phyloP scores from a whole-genome alignment of 352 stramenopile species.

The Pythium volutum region DNA sequence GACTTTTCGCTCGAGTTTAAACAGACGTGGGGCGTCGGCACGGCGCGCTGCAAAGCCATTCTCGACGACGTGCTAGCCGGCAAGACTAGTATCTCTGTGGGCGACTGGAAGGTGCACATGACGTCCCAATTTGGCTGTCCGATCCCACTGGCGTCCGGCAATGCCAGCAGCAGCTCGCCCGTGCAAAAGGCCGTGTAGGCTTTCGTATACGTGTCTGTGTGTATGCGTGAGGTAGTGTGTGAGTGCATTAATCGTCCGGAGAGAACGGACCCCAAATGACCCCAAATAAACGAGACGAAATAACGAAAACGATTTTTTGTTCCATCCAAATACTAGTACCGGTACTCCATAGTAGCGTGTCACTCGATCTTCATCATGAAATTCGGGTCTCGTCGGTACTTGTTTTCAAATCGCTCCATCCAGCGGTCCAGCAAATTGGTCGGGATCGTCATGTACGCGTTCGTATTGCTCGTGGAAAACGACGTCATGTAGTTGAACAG shows the following conservation, averaged over 20 bases:
- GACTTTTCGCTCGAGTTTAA: constrained; percentile 30
- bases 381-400: constrained; percentile 76
- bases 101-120: constrained; percentile 24
- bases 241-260: not conserved
- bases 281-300: too few relatives aligned
- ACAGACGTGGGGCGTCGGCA: constrained; percentile 17
- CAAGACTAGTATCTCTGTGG: constrained; percentile 15
- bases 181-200: constrained; percentile 4
- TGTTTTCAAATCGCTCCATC: constrained; percentile 79
- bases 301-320: too few relatives aligned
- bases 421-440: constrained; percentile 84
- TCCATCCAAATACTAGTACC: too few relatives aligned
- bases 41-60: constrained; percentile 27
- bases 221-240: not conserved
- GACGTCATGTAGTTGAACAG: constrained; percentile 85
- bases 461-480: constrained; percentile 53
- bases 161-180: not conserved
- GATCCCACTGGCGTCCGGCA: not conserved
- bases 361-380: constrained; percentile 75
- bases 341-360: not conserved
- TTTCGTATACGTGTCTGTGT: not conserved
- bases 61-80: constrained; percentile 20
- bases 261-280: too few relatives aligned
- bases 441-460: constrained; percentile 68
- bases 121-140: constrained; percentile 24